Conservation (phyloP, 148 eudicot genomes). For the Rhododendron molle region DNA sequence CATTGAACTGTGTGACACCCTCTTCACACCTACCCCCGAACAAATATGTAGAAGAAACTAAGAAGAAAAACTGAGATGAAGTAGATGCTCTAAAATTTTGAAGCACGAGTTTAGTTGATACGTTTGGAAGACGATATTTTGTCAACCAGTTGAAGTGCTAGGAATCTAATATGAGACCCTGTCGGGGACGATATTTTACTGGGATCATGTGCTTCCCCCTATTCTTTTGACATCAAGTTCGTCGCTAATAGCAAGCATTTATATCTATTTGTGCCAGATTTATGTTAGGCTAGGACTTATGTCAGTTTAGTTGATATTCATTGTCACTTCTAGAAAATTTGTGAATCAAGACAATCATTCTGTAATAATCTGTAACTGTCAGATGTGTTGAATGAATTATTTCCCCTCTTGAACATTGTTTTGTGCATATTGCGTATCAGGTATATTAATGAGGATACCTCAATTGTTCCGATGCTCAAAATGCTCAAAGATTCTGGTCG, state of each 20-base stretch:
- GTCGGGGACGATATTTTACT: neutral
- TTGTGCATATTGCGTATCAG: conserved; percentile 26
- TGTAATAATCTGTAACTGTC: neutral
- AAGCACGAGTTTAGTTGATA: neutral
- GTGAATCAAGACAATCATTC: neutral
- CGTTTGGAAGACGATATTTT: neutral
- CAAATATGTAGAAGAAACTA: neutral
- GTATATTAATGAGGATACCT: conserved; percentile 78
- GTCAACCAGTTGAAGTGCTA: neutral
- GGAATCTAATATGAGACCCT: neutral
- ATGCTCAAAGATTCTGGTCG: conserved; percentile 93
- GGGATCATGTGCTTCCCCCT: neutral
- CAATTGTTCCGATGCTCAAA: conserved; percentile 84
- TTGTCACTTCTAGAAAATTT: neutral
- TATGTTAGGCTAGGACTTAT: neutral
- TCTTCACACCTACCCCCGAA: neutral
- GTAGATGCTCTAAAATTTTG: neutral
- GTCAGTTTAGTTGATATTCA: neutral
- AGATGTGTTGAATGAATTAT: neutral
- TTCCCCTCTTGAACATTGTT: neutral
- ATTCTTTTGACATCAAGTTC: neutral
- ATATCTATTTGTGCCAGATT: neutral
- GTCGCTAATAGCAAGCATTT: neutral
- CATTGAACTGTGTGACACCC: neutral
- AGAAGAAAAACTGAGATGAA: neutral